These are phyloP conservation scores for Hordeum marinum DNA, from an alignment of 176 grass and related monocot species.

Conservation along the genomic window DNA sequence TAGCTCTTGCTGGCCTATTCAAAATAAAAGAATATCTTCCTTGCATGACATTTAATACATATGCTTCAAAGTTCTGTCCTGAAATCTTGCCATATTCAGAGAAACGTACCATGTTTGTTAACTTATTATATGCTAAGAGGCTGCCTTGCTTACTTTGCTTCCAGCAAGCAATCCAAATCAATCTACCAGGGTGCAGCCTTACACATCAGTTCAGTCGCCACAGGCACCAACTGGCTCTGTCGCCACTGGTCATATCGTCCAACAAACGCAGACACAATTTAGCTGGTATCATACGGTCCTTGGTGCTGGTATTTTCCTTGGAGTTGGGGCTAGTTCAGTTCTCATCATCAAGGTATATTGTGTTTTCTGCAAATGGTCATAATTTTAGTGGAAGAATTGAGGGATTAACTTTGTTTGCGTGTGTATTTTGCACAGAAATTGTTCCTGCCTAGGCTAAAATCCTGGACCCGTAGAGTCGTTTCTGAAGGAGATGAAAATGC, in stretches of 20 bases:
- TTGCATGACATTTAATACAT: constrained; percentile 3
- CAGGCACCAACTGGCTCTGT: constrained; percentile 27
- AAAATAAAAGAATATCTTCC: background rate
- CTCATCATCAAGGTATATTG: constrained; percentile 28
- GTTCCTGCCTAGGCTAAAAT: constrained; percentile 58
- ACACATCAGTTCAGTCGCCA: constrained; percentile 26
- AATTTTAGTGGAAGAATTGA: background rate
- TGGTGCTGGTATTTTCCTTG: constrained; percentile 66
- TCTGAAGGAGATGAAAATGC: constrained; percentile 64
- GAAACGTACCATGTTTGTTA: background rate
- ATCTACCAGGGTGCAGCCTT: constrained; percentile 32
- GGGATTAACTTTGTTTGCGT: constrained; percentile 1
- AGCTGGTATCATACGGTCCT: constrained; percentile 61
- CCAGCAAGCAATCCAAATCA: constrained; percentile 43
- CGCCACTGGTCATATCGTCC: constrained; percentile 12
- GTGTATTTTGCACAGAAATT: constrained; percentile 52
- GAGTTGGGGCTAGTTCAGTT: constrained; percentile 48
- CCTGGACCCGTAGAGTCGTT: constrained; percentile 63
- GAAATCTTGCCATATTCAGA: background rate
- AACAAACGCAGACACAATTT: constrained; percentile 26
- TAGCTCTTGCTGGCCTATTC: background rate
- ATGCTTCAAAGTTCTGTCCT: background rate
- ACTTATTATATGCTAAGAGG: constrained; percentile 22
- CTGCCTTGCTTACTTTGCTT: constrained; percentile 33
- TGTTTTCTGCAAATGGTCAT: background rate